Conservation (phyloP, 2,329 filamentous ascomycete species). For the Ceratocystis papillata region DNA sequence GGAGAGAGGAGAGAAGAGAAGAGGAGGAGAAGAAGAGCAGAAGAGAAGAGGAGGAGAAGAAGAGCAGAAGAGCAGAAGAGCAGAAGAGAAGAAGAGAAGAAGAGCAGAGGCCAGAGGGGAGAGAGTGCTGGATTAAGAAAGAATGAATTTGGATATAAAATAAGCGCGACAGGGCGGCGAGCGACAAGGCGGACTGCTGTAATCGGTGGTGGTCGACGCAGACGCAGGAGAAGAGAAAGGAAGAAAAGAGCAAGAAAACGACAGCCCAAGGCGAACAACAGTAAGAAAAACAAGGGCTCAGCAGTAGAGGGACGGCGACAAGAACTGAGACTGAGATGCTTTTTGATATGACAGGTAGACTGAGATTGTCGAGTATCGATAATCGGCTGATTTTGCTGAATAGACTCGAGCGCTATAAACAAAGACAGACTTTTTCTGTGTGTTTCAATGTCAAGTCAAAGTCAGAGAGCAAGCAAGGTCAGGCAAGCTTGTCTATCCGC, state of each 20-base stretch:
- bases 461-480: not conserved
- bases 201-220: not conserved
- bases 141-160: not conserved
- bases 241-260: not conserved
- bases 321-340: not conserved
- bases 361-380: not conserved
- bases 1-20: no score
- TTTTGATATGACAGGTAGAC: not conserved
- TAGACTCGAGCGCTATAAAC: constrained; percentile 5
- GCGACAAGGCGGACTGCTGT: not conserved
- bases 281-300: not conserved
- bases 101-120: no score
- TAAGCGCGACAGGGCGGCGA: not conserved
- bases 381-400: not conserved
- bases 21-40: no score
- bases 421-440: not conserved
- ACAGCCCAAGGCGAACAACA: not conserved
- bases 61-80: no score
- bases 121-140: no score
- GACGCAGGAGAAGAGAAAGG: not conserved
- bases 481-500: not conserved
- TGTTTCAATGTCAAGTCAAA: not conserved
- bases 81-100: no score
- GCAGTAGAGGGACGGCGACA: not conserved
- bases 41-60: no score